These are phyloP conservation scores for Uronychia binucleata DNA, from an alignment of 73 alveolate species.

Conservation along the genomic window DNA sequence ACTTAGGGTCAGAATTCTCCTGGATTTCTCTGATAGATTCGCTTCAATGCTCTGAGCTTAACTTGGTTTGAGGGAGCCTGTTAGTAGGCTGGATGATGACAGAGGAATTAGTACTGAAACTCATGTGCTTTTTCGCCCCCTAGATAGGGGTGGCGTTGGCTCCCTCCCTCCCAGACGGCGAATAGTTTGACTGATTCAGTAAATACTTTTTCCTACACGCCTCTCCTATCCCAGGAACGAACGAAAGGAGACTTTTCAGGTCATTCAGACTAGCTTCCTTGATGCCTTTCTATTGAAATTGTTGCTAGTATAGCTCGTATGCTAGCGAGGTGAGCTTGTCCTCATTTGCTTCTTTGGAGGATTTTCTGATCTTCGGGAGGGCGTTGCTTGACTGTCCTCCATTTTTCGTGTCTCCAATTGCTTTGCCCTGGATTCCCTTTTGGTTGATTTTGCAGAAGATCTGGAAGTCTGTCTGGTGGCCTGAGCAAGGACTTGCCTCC, in stretches of 20 bases:
- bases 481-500: too few species aligned
- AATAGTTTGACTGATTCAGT: neutral
- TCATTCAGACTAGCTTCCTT: neutral
- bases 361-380: neutral
- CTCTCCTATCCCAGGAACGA: neutral
- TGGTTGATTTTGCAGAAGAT: neutral
- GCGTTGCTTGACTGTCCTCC: neutral
- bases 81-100: too few species aligned
- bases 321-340: neutral
- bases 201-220: neutral
- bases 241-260: neutral
- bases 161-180: neutral
- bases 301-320: neutral
- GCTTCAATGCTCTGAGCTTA: too few species aligned
- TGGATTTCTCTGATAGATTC: too few species aligned
- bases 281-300: neutral
- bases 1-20: too few species aligned
- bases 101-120: too few species aligned
- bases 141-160: too few species aligned
- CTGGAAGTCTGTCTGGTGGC: neutral
- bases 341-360: neutral
- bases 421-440: neutral
- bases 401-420: neutral
- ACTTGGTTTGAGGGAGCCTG: too few species aligned
- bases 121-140: too few species aligned